phyloP scores from a whole-genome alignment of 2,329 filamentous ascomycete species.

The Penicillium sp. region DNA sequence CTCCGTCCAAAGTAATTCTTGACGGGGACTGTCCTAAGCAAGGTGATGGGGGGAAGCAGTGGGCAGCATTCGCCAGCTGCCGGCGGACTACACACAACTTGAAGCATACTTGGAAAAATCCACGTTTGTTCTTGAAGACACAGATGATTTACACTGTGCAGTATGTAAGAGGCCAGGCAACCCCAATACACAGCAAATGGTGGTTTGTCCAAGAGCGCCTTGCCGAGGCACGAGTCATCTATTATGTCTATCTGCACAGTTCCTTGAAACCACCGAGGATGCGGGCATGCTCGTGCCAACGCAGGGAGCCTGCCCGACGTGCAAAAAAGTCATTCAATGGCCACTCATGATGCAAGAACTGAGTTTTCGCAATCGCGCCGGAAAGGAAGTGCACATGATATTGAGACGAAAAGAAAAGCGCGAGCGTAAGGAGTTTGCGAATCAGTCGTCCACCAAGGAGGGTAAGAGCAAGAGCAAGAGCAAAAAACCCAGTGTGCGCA shows the following conservation, averaged over 20 bases:
- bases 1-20: constrained; percentile 54
- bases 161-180: constrained; percentile 49
- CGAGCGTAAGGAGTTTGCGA: constrained; percentile 25
- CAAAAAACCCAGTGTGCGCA: neutral
- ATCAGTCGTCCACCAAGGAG: neutral
- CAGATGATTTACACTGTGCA: constrained; percentile 43
- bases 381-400: constrained; percentile 63
- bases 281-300: constrained; percentile 60
- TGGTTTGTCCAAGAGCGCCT: constrained; percentile 51
- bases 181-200: constrained; percentile 40
- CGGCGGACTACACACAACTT: constrained; percentile 53
- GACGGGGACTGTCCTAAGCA: constrained; percentile 41
- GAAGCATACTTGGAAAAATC: constrained; percentile 55
- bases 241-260: constrained; percentile 53
- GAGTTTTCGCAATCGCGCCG: constrained; percentile 68
- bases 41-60: constrained; percentile 23
- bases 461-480: neutral
- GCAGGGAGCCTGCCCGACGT: constrained; percentile 68
- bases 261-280: constrained; percentile 45
- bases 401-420: constrained; percentile 58
- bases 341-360: constrained; percentile 77
- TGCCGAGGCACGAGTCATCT: constrained; percentile 56
- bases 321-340: constrained; percentile 65
- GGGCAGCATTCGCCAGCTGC: constrained; percentile 46
- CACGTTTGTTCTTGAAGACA: constrained; percentile 40